Conservation (phyloP, 2,329 filamentous ascomycete species). For the Cladosporium colombiae region DNA sequence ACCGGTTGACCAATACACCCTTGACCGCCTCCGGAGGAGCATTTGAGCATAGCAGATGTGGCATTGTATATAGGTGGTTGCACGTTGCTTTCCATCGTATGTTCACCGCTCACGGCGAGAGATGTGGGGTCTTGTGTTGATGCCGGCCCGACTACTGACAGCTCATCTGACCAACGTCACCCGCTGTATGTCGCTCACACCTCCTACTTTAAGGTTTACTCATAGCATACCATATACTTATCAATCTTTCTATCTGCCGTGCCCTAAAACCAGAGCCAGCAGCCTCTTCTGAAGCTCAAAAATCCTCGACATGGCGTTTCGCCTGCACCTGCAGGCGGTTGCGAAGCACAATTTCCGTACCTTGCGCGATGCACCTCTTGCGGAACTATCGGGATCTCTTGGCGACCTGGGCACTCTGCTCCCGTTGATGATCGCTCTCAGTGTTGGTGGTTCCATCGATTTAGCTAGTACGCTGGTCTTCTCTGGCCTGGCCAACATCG, state of each 20-base stretch:
- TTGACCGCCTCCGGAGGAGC: background rate
- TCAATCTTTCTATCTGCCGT: background rate
- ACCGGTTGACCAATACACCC: background rate
- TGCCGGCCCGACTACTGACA: background rate
- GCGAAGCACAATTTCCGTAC: conserved; percentile 56
- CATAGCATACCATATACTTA: background rate
- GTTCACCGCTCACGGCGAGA: background rate
- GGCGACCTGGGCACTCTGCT: conserved; percentile 89
- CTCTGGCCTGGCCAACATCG: conserved; percentile 81
- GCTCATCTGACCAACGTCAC: conserved; percentile 10
- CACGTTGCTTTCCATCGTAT: background rate
- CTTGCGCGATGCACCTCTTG: conserved; percentile 57
- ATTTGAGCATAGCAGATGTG: background rate
- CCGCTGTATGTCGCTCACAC: background rate
- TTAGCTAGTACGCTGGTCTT: conserved; percentile 84
- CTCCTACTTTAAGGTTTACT: conserved; percentile 5
- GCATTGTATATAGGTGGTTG: background rate
- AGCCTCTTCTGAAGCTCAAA: background rate
- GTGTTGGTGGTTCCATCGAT: conserved; percentile 74
- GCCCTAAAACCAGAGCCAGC: background rate
- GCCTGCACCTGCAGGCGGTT: conserved; percentile 30
- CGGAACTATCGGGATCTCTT: conserved; percentile 84
- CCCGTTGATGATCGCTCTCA: conserved; percentile 84
- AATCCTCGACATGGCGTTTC: background rate
- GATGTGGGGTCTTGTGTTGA: background rate